phyloP scores from a whole-genome alignment of 768 basidiomycete genomes.

The Leucocoprinus leucothites region DNA sequence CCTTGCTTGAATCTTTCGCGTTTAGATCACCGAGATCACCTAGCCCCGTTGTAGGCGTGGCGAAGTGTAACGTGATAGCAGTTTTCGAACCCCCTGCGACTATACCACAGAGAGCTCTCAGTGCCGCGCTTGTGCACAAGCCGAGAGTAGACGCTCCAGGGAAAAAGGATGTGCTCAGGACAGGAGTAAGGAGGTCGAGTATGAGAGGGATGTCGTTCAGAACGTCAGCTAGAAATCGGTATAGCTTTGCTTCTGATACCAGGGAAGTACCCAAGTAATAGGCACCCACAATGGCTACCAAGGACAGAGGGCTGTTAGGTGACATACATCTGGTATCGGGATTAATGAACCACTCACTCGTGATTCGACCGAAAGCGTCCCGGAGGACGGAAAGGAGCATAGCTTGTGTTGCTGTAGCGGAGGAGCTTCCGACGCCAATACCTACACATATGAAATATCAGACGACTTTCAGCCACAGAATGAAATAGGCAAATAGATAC shows the following conservation, averaged over 20 bases:
- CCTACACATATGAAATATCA: conserved; percentile 29
- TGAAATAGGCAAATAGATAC: neutral
- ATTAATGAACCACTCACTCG: conserved; percentile 42
- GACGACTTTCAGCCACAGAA: neutral
- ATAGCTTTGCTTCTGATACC: conserved; percentile 68
- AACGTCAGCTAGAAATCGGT: conserved; percentile 64
- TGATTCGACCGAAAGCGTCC: conserved; percentile 59
- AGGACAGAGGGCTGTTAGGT: neutral
- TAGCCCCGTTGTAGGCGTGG: conserved; percentile 42
- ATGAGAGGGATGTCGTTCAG: conserved; percentile 60
- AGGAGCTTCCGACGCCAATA: conserved; percentile 67
- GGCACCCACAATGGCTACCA: conserved; percentile 57
- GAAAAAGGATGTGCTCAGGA: conserved; percentile 37
- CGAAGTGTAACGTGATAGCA: conserved; percentile 65
- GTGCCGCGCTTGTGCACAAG: conserved; percentile 56
- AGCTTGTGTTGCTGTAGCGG: conserved; percentile 63
- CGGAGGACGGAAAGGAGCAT: conserved; percentile 63
- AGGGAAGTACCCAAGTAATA: conserved; percentile 63
- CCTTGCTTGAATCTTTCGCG: conserved; percentile 71
- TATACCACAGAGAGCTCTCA: conserved; percentile 59
- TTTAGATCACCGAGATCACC: conserved; percentile 71
- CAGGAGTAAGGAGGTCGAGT: conserved; percentile 58
- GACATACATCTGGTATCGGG: neutral
- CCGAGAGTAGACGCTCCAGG: conserved; percentile 44
- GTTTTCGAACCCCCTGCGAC: conserved; percentile 69